Evolutionary conservation across 2,329 filamentous ascomycete species (phyloP), one percentile per base, ranked within the genome.

Genomic region (Decorospora gaudefroyi): DNA sequence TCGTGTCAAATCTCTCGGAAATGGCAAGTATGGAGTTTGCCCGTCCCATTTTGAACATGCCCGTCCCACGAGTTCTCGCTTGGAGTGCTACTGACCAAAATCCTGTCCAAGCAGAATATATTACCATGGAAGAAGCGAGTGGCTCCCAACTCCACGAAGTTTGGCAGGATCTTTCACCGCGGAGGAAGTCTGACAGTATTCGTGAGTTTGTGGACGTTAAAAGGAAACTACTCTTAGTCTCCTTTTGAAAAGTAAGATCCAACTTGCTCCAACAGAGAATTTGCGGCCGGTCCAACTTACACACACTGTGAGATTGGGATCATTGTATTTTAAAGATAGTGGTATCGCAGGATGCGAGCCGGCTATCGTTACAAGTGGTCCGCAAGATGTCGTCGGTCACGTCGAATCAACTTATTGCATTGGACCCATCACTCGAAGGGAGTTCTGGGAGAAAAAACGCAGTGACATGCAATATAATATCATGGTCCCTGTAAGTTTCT

Each of bases 101-200:
- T 29, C 52, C 61, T 35, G 56, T 66, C 15, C 38, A 51, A 25
- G 46, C 61, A 30, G 63, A 67, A 57, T 67, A 65, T 27, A 66
- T 67, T 12, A 60, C 66, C 43, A 65, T 64, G 61, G 61, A 65
- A 49, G 54, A 61, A 57, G 63, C 57, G n/a, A 48, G 26, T 47
- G 58, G 62, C 7, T 44, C 42, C 23, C 58, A 54, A 38, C 55
- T 62, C 3, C 42, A 61, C 21, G 31, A 57, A 37, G 48, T 58
- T 13, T 65, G 56, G 62, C 21, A 57, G 8, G 49, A 59, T 34
- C 46, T 64, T 12, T n/a, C 33, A 39, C 31, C 61, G 13, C 35
- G 49, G 22, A 51, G 1, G 29, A 62, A 61, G 31, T 33, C 2
- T 28, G 46, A 59, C 13, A 54, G 64, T 8, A 51, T 64, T 37